Evolutionary conservation across 768 basidiomycete genomes (phyloP).

Genomic region (Sutorius australiensis): DNA sequence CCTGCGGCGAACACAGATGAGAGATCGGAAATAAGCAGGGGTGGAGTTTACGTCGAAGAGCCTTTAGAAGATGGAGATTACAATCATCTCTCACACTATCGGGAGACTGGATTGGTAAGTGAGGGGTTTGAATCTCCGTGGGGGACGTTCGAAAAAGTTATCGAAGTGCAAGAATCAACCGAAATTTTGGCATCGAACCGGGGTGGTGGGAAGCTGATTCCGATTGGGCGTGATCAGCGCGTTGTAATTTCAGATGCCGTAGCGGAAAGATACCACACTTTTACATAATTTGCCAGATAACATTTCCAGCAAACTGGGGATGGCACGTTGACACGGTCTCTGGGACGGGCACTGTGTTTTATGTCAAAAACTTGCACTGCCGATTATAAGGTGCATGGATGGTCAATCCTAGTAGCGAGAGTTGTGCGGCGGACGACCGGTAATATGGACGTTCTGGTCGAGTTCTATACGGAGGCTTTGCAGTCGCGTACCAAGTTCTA

Average conservation of each 20-base stretch:
- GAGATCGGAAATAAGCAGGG: constrained; percentile 6
- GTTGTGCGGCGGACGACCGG: neutral
- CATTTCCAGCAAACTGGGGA: neutral
- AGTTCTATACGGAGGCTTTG: neutral
- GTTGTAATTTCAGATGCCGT: neutral
- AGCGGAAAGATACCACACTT: neutral
- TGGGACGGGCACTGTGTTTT: neutral
- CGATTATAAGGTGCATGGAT: neutral
- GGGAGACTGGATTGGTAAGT: neutral
- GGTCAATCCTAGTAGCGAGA: neutral
- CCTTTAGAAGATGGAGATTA: neutral
- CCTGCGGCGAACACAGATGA: neutral
- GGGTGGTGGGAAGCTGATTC: neutral
- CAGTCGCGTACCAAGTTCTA: neutral
- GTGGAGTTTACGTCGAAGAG: constrained; percentile 9
- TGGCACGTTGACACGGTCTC: neutral
- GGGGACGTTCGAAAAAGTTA: neutral
- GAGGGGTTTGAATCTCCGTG: neutral
- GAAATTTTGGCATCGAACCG: neutral
- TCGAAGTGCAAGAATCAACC: neutral
- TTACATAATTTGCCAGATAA: neutral
- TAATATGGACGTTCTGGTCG: neutral
- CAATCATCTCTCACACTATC: neutral
- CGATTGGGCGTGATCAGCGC: constrained; percentile 1
- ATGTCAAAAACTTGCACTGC: neutral